phyloP scores from a whole-genome alignment of 2,329 filamentous ascomycete species.

The Tolypocladium endophyticum region DNA sequence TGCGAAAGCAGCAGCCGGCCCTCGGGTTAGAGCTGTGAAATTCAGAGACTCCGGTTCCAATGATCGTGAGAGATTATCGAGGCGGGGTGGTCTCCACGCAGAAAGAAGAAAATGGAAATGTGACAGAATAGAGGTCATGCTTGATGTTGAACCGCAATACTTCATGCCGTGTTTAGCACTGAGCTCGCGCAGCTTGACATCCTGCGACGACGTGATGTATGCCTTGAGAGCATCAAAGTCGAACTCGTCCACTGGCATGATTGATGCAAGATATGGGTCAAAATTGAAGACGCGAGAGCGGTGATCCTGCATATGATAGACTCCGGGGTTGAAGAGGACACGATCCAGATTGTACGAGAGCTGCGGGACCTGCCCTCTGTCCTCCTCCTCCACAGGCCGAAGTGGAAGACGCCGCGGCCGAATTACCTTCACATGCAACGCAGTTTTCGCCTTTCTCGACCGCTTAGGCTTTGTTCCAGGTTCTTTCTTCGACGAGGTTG shows the following conservation, averaged over 20 bases:
- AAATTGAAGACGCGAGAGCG: constrained; percentile 90
- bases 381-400: constrained; percentile 19
- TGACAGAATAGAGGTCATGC: constrained; percentile 77
- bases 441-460: neutral
- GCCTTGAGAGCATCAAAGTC: constrained; percentile 78
- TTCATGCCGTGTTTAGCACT: constrained; percentile 59
- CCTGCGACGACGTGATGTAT: constrained; percentile 88
- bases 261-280: constrained; percentile 82
- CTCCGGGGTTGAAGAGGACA: constrained; percentile 90
- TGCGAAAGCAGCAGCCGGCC: constrained; percentile 72
- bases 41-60: constrained; percentile 51
- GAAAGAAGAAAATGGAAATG: constrained; percentile 94
- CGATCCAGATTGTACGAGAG: constrained; percentile 70
- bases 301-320: constrained; percentile 84
- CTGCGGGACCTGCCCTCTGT: constrained; percentile 37
- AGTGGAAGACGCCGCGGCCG: constrained; percentile 14
- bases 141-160: constrained; percentile 92
- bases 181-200: constrained; percentile 58
- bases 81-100: constrained; percentile 64
- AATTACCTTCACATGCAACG: constrained; percentile 18
- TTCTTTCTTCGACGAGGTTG: constrained; percentile 1
- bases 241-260: constrained; percentile 90
- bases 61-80: constrained; percentile 52
- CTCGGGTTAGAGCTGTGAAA: constrained; percentile 63
- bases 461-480: constrained; percentile 3